These are phyloP conservation scores for Diaporthe ampelina DNA, from an alignment of 2,329 filamentous ascomycete species.

Conservation along the genomic window DNA sequence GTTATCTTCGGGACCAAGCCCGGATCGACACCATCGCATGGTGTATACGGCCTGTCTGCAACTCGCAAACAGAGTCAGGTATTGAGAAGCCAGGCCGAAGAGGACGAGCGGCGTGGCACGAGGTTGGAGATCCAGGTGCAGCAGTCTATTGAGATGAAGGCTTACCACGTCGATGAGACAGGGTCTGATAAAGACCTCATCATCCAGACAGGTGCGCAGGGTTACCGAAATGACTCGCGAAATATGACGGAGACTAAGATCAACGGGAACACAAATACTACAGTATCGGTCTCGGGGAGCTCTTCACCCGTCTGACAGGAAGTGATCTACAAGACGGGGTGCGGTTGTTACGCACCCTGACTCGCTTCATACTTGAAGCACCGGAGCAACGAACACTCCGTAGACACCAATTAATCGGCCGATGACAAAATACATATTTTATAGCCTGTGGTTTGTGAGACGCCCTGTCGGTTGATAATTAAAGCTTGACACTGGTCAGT, in stretches of 20 bases:
- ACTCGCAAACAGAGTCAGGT: conserved; percentile 5
- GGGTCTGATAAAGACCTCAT: conserved; percentile 16
- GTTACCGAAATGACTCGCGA: not conserved
- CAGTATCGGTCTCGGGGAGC: conserved; percentile 2
- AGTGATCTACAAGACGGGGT: not conserved
- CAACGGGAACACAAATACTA: not conserved
- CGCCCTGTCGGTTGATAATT: not conserved
- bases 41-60: conserved; percentile 6
- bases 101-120: conserved; percentile 38
- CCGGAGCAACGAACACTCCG: not conserved
- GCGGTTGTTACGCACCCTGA: not conserved
- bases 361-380: not conserved
- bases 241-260: conserved; percentile 22
- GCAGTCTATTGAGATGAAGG: conserved; percentile 43
- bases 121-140: conserved; percentile 46
- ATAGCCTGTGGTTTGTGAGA: not conserved
- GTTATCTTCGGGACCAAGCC: conserved; percentile 51
- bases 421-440: not conserved
- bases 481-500: not conserved
- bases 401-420: not conserved
- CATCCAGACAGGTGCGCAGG: conserved; percentile 6
- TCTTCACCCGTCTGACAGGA: conserved; percentile 4
- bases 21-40: not conserved
- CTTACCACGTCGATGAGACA: not conserved
- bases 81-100: conserved; percentile 4